phyloP scores from a whole-genome alignment of 2,329 filamentous ascomycete genomes.

The Alternaria viburni region DNA sequence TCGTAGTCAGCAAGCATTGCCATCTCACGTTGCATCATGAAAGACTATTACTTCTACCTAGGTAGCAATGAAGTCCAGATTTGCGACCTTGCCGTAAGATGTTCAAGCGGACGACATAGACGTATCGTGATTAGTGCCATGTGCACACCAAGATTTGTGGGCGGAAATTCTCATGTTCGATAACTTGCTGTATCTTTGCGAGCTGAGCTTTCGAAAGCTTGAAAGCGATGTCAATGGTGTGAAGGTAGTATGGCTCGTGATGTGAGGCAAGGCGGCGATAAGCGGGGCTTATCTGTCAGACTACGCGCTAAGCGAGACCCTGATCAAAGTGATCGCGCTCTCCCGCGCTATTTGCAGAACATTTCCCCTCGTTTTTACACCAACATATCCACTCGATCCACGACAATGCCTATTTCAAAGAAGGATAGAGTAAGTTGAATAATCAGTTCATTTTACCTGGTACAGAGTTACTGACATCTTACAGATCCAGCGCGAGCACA shows the following conservation, averaged over 20 bases:
- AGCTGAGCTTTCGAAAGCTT: not conserved
- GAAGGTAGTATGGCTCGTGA: not conserved
- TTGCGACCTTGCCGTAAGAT: not conserved
- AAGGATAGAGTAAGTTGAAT: conserved; percentile 51
- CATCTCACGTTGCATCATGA: too few relatives aligned
- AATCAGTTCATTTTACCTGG: not conserved
- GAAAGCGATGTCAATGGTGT: not conserved
- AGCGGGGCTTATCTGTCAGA: conserved; percentile 1
- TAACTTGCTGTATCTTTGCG: too few relatives aligned
- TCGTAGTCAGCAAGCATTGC: not conserved
- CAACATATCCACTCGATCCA: not conserved
- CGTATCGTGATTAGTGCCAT: not conserved
- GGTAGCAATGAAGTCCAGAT: not conserved
- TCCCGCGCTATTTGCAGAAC: not conserved
- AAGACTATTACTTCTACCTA: too few relatives aligned
- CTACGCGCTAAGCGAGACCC: conserved; percentile 11
- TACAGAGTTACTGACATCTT: too few relatives aligned
- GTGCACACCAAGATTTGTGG: not conserved
- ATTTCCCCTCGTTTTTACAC: conserved; percentile 1
- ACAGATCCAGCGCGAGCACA: conserved; percentile 60
- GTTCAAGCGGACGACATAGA: not conserved
- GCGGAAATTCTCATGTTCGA: not conserved
- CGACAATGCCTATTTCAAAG: conserved; percentile 57
- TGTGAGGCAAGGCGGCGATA: not conserved
- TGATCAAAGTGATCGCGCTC: conserved; percentile 3